A percentile compares a stretch with the other conserved stretches of the same genome.
These are phyloP conservation scores for Chaetoceros tenuissimus DNA, from an alignment of 108 stramenopile species.

Conservation along the genomic window DNA sequence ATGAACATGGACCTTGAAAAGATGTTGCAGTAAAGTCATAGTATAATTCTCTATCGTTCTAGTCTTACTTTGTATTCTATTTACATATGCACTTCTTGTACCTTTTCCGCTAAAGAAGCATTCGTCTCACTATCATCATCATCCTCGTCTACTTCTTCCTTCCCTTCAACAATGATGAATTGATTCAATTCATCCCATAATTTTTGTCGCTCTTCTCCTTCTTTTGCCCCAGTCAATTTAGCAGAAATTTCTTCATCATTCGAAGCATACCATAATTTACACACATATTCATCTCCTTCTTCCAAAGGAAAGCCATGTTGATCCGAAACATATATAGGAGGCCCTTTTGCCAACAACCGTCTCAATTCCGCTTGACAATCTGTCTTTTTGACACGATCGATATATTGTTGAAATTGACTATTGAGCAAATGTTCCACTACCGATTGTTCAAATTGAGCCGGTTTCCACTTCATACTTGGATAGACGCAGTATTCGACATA, in stretches of 20 bases:
- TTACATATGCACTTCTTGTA: no score
- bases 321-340: slow-evolving; percentile 65
- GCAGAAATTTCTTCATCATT: slow-evolving; percentile 46
- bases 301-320: slow-evolving; percentile 62
- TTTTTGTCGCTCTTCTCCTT: slow-evolving; percentile 57
- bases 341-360: slow-evolving; percentile 57
- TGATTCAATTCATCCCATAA: slow-evolving; percentile 61
- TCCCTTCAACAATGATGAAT: slow-evolving; percentile 71
- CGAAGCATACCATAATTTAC: slow-evolving; percentile 51
- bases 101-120: no score
- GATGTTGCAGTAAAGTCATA: slow-evolving; percentile 1
- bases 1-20: slow-evolving; percentile 33
- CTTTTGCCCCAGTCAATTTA: slow-evolving; percentile 55
- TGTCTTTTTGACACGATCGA: slow-evolving; percentile 49
- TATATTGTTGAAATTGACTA: slow-evolving; percentile 43
- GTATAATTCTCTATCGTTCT: no score
- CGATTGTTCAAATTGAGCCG: slow-evolving; percentile 44
- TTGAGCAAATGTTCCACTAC: slow-evolving; percentile 44
- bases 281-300: slow-evolving; percentile 46
- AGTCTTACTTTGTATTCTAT: no score
- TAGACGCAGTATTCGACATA: slow-evolving; percentile 72
- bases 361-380: slow-evolving; percentile 78
- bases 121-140: no score
- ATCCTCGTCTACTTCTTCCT: slow-evolving; percentile 68
- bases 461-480: slow-evolving; percentile 64